Evolutionary conservation across 768 basidiomycete genomes (phyloP), one percentile per base, ranked within the genome.

Genomic region (Boletales sp.): DNA sequence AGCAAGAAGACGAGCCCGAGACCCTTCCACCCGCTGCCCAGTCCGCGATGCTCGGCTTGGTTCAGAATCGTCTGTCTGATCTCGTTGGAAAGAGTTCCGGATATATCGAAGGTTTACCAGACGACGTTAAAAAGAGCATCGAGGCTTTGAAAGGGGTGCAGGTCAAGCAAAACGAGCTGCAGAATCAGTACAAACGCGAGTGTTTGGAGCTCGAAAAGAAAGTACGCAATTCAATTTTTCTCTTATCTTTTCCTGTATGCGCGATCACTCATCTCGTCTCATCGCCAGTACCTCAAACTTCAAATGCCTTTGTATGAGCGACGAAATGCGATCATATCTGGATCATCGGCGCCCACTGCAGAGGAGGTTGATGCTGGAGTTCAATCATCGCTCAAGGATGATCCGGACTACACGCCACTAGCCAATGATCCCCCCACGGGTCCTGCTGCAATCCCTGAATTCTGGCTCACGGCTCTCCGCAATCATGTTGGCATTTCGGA

Each of bases 161-260:
- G 70, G 83, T 83, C 60, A 86, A 92, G 73, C 93, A 97, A 69
- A 83, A 85, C 57, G 86, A 91, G 60, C 79, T 97, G 39, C 92
- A 97, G 67, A 87, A 87, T 61, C 81, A 93, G 77, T 68, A 94
- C 78, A 97, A 97, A 72, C 81, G 85, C 65, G 95, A 97, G 69
- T 91, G 94, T 62, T 76, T 97, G 40, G 91, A 94, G 69, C 78
- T 98, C 48, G 94, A 98, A 77, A 91, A 94, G 75, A 97, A 95
- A 78, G 93, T 90, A 57, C 45, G 80, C 63, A 40, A 55, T 50
- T 8, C 24, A 14, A 40, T 47, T 47, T 47, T 37, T 34, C 24
- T 29, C 49, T 29, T 39, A 35, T 53, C 44, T 49, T 27, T 59
- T 37, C 19, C 38, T 52, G 52, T 52, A 53, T 52, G 30, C 45